Evolutionary conservation across 1,284 basidiomycete genomes (phyloP).

Genomic region (Hemileia vastatrix): DNA sequence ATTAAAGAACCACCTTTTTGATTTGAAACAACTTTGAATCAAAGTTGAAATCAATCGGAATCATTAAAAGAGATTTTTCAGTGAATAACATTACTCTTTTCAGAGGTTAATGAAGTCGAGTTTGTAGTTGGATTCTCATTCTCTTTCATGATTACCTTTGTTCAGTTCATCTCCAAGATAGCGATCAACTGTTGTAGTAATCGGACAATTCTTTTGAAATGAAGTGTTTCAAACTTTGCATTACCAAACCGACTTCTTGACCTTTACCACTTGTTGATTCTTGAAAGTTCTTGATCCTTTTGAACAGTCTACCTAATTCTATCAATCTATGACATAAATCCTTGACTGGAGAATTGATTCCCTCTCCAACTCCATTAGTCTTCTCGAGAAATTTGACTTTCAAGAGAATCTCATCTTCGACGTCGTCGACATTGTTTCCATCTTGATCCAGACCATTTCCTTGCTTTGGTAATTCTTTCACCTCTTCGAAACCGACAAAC

Average conservation of each 20-base stretch:
- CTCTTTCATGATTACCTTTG: background rate
- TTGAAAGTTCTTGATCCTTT: conserved; percentile 30
- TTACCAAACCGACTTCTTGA: conserved; percentile 19
- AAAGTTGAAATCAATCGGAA: conserved; percentile 10
- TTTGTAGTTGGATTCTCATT: too few relatives aligned
- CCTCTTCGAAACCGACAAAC: conserved; percentile 61
- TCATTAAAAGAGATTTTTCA: conserved; percentile 14
- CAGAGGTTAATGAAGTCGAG: conserved; percentile 74
- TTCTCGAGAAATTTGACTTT: background rate
- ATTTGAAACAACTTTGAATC: conserved; percentile 47
- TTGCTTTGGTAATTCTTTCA: background rate
- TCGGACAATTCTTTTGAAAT: conserved; percentile 82
- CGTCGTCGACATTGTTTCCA: background rate
- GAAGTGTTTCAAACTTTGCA: conserved; percentile 81
- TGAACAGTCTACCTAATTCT: conserved; percentile 75
- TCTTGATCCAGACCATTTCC: background rate
- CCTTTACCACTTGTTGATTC: conserved; percentile 25
- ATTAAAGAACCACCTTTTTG: conserved; percentile 82
- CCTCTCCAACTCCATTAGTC: background rate
- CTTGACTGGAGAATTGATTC: conserved; percentile 43
- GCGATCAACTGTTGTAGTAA: conserved; percentile 83
- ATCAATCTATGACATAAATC: conserved; percentile 74
- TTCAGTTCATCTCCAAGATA: conserved; percentile 56
- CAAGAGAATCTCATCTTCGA: background rate
- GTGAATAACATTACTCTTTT: conserved; percentile 32